Evolutionary conservation across 2,329 filamentous ascomycete genomes (phyloP).

Genomic region (Byssochlamys sp.): DNA sequence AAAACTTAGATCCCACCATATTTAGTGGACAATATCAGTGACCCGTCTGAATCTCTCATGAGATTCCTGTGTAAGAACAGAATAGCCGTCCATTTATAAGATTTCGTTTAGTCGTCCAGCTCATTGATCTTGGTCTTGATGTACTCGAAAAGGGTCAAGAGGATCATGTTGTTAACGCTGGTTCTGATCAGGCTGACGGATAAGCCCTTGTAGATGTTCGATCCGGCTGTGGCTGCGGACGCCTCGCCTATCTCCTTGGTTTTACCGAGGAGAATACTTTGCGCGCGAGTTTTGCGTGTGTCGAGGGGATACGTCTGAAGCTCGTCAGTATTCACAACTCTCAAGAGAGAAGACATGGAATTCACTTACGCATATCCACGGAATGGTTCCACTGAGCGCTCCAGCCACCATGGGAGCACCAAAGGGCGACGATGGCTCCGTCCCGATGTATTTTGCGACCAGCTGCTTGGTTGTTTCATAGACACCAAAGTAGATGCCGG

Average conservation of each 20-base stretch:
- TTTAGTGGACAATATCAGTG: neutral
- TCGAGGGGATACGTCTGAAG: conserved; percentile 40
- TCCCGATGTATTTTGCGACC: conserved; percentile 33
- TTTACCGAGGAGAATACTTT: conserved; percentile 37
- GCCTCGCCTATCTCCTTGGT: conserved; percentile 33
- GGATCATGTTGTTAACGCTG: conserved; percentile 40
- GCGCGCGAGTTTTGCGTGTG: conserved; percentile 40
- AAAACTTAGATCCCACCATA: neutral
- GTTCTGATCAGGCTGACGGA: conserved; percentile 39
- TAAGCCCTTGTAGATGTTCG: conserved; percentile 40
- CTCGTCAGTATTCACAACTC: neutral
- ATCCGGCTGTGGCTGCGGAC: conserved; percentile 29
- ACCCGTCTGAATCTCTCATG: neutral
- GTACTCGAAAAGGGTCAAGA: conserved; percentile 39
- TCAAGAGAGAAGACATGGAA: neutral
- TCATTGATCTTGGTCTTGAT: conserved; percentile 36
- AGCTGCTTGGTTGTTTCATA: conserved; percentile 41
- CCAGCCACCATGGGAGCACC: conserved; percentile 37
- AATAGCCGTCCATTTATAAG: neutral
- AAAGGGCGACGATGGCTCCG: conserved; percentile 32
- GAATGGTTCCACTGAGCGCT: conserved; percentile 38
- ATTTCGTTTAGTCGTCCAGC: conserved; percentile 19
- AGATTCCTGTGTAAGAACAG: neutral
- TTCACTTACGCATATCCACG: conserved; percentile 37
- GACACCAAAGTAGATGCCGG: conserved; percentile 38